A percentile compares a stretch with the other conserved stretches of the same genome.
Evolutionary conservation across 2,329 filamentous ascomycete species (phyloP).

Genomic region (Fusarium beomiforme): DNA sequence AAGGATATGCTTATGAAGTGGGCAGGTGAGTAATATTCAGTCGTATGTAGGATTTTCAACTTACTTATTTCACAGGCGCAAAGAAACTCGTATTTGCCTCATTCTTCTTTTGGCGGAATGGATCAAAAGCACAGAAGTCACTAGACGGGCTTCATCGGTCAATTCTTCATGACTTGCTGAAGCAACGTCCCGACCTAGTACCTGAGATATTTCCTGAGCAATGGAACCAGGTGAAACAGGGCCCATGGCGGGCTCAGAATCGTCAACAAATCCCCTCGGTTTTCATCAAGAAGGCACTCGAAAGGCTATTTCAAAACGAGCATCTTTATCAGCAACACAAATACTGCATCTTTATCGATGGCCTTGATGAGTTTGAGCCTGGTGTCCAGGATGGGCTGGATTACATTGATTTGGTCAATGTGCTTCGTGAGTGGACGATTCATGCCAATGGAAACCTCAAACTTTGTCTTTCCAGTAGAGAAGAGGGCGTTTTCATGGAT

Average conservation of each 20-base stretch:
- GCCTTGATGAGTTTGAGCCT: neutral
- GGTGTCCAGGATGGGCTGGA: neutral
- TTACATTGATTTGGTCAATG: accelerated
- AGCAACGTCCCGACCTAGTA: neutral
- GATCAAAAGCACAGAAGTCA: neutral
- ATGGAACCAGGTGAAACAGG: accelerated
- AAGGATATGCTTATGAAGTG: neutral
- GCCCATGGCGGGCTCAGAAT: accelerated
- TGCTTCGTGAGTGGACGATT: neutral
- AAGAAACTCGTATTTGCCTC: neutral
- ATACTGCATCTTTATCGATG: neutral
- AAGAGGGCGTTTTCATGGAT: neutral
- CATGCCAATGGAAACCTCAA: accelerated
- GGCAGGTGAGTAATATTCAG: neutral
- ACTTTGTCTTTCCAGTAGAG: neutral
- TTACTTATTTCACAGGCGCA: accelerated
- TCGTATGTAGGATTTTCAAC: neutral
- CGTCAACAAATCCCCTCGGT: accelerated
- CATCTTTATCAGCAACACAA: accelerated
- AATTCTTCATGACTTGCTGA: accelerated
- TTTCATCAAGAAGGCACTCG: accelerated
- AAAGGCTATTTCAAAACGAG: accelerated
- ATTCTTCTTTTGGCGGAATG: neutral
- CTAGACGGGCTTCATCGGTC: neutral
- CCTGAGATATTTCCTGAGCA: accelerated